phyloP scores from a whole-genome alignment of 371 early-diverging fungal genomes.

The Lichtheimia ornata region DNA sequence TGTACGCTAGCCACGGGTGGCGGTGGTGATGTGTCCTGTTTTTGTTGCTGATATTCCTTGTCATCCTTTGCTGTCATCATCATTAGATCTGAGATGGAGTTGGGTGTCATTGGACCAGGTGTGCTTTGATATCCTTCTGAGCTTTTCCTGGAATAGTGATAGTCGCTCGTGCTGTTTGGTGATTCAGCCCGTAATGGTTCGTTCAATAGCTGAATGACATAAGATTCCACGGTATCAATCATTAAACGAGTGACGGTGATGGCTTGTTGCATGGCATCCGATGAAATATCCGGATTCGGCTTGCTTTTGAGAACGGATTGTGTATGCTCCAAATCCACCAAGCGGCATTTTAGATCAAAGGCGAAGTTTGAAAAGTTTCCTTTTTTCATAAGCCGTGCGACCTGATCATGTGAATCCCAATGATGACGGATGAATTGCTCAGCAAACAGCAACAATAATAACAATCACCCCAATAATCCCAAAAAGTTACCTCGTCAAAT shows the following conservation, averaged over 20 bases:
- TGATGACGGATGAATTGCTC: background rate
- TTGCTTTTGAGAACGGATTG: slow-evolving; percentile 16
- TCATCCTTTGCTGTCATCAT: background rate
- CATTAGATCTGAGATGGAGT: slow-evolving; percentile 3
- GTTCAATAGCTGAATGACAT: slow-evolving; percentile 19
- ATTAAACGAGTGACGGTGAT: slow-evolving; percentile 32
- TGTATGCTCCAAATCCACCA: slow-evolving; percentile 57
- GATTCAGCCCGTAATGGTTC: slow-evolving; percentile 10
- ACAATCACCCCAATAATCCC: no score
- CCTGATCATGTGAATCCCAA: slow-evolving; percentile 14
- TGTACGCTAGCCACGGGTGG: background rate
- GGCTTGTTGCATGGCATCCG: slow-evolving; percentile 42
- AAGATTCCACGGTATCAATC: slow-evolving; percentile 40
- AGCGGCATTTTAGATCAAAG: slow-evolving; percentile 49
- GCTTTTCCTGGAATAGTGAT: background rate
- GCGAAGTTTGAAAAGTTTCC: slow-evolving; percentile 61
- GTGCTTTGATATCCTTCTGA: slow-evolving; percentile 7
- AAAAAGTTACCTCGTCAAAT: slow-evolving; percentile 31
- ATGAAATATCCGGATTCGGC: slow-evolving; percentile 14
- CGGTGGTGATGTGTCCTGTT: background rate
- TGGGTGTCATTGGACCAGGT: slow-evolving; percentile 1
- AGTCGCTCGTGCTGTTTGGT: background rate
- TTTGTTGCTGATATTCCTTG: background rate
- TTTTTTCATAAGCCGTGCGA: slow-evolving; percentile 52
- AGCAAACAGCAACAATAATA: no score